Conservation (phyloP, 176 grass and related monocot genomes). For the Echinochloa phyllopogon region DNA sequence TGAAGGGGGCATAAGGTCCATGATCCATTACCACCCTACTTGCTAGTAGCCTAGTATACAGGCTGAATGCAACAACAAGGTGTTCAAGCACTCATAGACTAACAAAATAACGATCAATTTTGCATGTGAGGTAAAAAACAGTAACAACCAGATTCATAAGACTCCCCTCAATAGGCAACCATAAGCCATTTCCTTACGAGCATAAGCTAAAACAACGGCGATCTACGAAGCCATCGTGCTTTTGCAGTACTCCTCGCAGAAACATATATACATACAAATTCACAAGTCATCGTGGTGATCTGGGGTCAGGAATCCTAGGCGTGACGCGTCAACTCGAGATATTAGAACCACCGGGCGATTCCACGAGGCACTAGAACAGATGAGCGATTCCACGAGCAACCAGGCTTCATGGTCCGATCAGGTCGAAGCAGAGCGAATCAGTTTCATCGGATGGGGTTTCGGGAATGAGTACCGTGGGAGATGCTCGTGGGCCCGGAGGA, state of each 20-base stretch:
- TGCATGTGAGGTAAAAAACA: neutral
- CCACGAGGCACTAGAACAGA: conserved; percentile 8
- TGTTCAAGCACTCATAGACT: conserved; percentile 1
- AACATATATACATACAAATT: conserved; percentile 18
- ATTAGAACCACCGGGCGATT: conserved; percentile 19
- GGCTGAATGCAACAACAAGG: neutral
- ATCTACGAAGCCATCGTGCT: neutral
- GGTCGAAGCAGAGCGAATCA: neutral
- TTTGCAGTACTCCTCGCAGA: neutral
- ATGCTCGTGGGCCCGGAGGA: conserved; percentile 66
- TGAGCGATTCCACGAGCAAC: conserved; percentile 6
- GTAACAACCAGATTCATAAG: conserved; percentile 6
- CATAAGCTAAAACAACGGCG: neutral
- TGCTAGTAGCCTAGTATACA: conserved; percentile 2
- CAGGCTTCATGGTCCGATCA: neutral
- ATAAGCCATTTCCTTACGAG: neutral
- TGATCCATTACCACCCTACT: too few relatives aligned
- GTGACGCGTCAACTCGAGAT: neutral
- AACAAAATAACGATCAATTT: neutral
- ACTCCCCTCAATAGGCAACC: neutral
- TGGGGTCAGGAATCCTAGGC: neutral
- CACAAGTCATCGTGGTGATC: neutral
- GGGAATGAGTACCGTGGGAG: conserved; percentile 58
- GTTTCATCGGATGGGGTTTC: conserved; percentile 1
- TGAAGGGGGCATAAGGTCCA: too few relatives aligned